A percentile compares a stretch with the other conserved stretches of the same genome.
These are phyloP conservation scores for Dalechampia spathulata DNA, from an alignment of 441 rosid species.

Conservation along the genomic window DNA sequence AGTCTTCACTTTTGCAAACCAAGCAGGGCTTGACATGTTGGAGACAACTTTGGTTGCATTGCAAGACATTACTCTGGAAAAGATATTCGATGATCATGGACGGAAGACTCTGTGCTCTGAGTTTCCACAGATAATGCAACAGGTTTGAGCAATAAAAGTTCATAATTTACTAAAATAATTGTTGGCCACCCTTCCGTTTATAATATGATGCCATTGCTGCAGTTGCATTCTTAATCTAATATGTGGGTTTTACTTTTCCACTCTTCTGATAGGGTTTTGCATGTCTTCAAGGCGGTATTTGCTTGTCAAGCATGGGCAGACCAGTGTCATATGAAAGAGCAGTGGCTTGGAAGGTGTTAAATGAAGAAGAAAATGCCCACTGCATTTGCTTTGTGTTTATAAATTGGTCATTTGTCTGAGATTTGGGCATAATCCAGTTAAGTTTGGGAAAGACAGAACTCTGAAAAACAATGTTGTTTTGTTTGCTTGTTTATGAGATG, in stretches of 20 bases:
- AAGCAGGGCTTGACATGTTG: conserved; percentile 97
- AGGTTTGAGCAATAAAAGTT: conserved; percentile 51
- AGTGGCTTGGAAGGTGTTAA: conserved; percentile 96
- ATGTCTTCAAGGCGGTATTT: conserved; percentile 86
- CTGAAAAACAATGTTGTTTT: conserved; percentile 5
- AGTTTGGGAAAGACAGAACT: conserved; percentile 2
- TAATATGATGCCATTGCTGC: too few species aligned
- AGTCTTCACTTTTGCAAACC: conserved; percentile 87
- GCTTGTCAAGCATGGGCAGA: conserved; percentile 98
- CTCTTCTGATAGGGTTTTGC: conserved; percentile 62
- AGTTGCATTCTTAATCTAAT: background rate
- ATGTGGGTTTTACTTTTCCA: too few species aligned
- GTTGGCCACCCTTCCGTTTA: too few species aligned
- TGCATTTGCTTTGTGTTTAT: conserved; percentile 94
- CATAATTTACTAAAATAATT: too few species aligned
- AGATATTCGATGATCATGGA: conserved; percentile 95
- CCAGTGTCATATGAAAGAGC: conserved; percentile 95
- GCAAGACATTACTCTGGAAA: conserved; percentile 86
- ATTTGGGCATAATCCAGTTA: conserved; percentile 2
- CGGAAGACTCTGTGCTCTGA: conserved; percentile 82
- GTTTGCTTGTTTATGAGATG: conserved; percentile 22
- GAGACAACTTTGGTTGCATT: conserved; percentile 90
- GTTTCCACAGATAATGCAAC: conserved; percentile 97
- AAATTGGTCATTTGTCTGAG: conserved; percentile 95
- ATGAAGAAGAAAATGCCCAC: conserved; percentile 92